These are phyloP conservation scores for Polychaeton citri DNA, from an alignment of 2,329 filamentous ascomycete genomes.

Conservation along the genomic window DNA sequence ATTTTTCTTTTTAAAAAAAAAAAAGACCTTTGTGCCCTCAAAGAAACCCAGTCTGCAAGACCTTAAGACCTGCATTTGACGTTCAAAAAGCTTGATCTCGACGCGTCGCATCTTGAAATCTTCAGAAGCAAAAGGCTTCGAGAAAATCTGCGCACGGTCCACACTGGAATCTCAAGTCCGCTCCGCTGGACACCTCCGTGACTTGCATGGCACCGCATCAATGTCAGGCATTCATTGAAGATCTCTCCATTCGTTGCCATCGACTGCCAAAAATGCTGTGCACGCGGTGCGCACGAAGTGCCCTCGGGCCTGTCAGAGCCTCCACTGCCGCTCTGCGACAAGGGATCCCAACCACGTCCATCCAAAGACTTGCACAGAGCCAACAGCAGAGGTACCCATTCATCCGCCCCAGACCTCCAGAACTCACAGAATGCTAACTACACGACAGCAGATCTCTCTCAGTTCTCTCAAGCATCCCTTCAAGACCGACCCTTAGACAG, in stretches of 20 bases:
- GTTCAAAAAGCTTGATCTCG: too few species aligned
- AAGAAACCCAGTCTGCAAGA: too few species aligned
- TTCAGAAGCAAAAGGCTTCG: too few species aligned
- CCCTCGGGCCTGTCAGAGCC: constrained; percentile 1
- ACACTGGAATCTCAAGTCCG: not conserved
- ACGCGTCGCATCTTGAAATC: too few species aligned
- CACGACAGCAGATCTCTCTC: constrained; percentile 8
- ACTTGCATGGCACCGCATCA: not conserved
- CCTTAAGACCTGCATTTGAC: too few species aligned
- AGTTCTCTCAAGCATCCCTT: constrained; percentile 8
- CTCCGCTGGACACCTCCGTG: constrained; percentile 1
- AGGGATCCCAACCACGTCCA: not conserved
- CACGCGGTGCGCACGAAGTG: constrained; percentile 7
- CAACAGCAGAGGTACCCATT: constrained; percentile 1
- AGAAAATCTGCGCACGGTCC: not conserved
- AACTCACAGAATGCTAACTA: not conserved
- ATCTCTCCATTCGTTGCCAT: not conserved
- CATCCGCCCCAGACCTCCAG: not conserved
- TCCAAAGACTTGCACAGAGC: not conserved
- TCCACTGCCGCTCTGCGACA: not conserved
- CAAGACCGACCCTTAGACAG: constrained; percentile 7
- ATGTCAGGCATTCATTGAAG: too few species aligned
- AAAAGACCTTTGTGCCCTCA: too few species aligned
- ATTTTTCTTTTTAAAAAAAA: not conserved
- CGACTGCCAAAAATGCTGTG: constrained; percentile 7